Percentiles rank a stretch among this genome's conserved stretches.
These are phyloP conservation scores for Quercus alba DNA, from an alignment of 306 rosid species.

Conservation along the genomic window DNA sequence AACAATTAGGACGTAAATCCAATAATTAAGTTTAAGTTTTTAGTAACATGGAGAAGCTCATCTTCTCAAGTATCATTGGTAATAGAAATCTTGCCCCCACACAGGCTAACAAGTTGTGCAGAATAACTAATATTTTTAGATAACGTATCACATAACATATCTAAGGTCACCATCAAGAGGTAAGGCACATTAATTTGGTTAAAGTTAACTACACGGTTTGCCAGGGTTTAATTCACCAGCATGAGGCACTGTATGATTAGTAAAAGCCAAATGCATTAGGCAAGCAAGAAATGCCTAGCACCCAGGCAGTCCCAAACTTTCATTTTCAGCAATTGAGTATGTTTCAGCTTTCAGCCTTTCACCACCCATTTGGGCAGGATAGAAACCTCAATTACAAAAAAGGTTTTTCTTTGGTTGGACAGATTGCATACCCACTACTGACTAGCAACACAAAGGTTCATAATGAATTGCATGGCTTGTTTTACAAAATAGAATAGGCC, in stretches of 20 bases:
- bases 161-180: neutral
- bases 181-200: neutral
- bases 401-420: neutral
- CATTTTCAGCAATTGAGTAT: neutral
- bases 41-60: conserved; percentile 3
- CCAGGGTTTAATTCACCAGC: neutral
- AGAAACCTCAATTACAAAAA: neutral
- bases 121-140: neutral
- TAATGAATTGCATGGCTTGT: neutral
- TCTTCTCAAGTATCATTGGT: neutral
- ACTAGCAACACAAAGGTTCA: neutral
- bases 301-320: neutral
- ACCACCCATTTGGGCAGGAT: neutral
- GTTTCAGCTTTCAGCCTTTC: neutral
- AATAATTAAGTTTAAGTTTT: conserved; percentile 3
- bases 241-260: neutral
- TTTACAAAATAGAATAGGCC: neutral
- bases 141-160: neutral
- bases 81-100: neutral
- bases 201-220: neutral
- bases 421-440: neutral
- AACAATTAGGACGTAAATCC: conserved; percentile 9
- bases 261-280: neutral
- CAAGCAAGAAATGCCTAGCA: neutral
- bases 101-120: neutral